A percentile compares a stretch with the other conserved stretches of the same genome.
Conservation (phyloP, 2,329 filamentous ascomycete genomes). For the Aaosphaeria arxii region DNA sequence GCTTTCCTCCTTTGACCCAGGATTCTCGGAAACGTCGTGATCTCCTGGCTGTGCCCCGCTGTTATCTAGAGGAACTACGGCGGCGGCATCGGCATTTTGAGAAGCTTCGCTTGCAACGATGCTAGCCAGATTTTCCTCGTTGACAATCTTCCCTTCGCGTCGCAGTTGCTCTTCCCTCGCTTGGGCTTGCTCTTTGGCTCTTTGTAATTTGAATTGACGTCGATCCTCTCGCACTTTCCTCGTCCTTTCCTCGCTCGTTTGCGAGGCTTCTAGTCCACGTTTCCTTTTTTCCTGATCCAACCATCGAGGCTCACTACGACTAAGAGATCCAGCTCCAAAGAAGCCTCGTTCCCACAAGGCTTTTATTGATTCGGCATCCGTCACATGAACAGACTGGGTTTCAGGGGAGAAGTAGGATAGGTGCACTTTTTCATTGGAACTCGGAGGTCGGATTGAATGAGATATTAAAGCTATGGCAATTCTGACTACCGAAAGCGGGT, state of each 20-base stretch:
- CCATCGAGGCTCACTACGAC: constrained; percentile 94
- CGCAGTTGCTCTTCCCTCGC: constrained; percentile 71
- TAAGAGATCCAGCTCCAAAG: constrained; percentile 90
- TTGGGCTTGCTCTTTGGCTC: constrained; percentile 83
- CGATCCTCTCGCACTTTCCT: constrained; percentile 74
- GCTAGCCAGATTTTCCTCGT: too few species aligned
- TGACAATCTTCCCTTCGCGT: constrained; percentile 43
- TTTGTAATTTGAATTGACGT: constrained; percentile 81
- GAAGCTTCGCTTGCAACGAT: not conserved
- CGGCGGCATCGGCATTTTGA: not conserved
- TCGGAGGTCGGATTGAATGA: constrained; percentile 65
- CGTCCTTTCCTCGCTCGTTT: constrained; percentile 82
- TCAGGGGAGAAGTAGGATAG: constrained; percentile 76
- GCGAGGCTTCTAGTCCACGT: constrained; percentile 59
- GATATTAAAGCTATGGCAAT: constrained; percentile 74
- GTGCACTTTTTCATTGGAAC: constrained; percentile 64
- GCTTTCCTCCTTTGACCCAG: not conserved
- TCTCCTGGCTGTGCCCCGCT: not conserved
- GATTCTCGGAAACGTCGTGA: too few species aligned
- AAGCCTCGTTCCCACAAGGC: constrained; percentile 96
- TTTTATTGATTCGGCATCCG: constrained; percentile 69
- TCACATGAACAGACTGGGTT: constrained; percentile 81
- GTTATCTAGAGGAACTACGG: not conserved
- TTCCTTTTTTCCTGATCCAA: constrained; percentile 76
- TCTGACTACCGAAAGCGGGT: constrained; percentile 83